Evolutionary conservation across 2,329 filamentous ascomycete genomes (phyloP), one percentile per base, ranked within the genome.

Genomic region (Claviceps sp.): DNA sequence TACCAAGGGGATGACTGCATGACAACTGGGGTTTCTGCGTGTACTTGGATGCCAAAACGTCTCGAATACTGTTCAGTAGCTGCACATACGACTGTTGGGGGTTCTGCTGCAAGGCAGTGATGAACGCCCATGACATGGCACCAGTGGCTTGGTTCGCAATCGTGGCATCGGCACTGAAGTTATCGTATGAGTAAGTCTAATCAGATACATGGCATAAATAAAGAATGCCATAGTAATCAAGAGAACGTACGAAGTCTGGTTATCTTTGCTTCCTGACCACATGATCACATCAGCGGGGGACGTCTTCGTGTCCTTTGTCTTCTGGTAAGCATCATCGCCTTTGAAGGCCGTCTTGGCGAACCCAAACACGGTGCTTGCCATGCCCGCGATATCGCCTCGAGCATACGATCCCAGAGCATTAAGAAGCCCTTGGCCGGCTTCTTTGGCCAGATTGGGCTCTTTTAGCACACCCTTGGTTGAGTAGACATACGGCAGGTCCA

Each of bases 51-150:
- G 86, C 74, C 53, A 98, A 75, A 63, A 96, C 84, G 52, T 95
- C 90, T 53, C 93, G 86, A 62, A 98, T 90, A 68, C 84, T 95
- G 75, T 96, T 97, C 59, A 98, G 78, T 53, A 98, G 74, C 73
- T 96, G 84, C 49, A 97, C 87, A 64, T 98, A 98, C 71, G 86
- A 95, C 73, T 97, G 93, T 65, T 95, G 85, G 1, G 88, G 88
- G 64, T 95, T 95, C 73, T 90, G 88, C 75, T 86, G 90, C 62
- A 97, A 77, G 20, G 90, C 85, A 1, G 78, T 82, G 67, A 98
- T 93, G 67, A 98, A 98, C 2, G 93, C 93, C 82, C 86, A 96
- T 3, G 89, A 95, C 93, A 98, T 97, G 67, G 93, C 93, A 51
- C 93, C 93, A 0, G 93, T 98, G 37, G 93, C 91, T 70, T 96